Evolutionary conservation across 139 green algal genomes (phyloP).

Genomic region (Pseudopediastrum boryanum): DNA sequence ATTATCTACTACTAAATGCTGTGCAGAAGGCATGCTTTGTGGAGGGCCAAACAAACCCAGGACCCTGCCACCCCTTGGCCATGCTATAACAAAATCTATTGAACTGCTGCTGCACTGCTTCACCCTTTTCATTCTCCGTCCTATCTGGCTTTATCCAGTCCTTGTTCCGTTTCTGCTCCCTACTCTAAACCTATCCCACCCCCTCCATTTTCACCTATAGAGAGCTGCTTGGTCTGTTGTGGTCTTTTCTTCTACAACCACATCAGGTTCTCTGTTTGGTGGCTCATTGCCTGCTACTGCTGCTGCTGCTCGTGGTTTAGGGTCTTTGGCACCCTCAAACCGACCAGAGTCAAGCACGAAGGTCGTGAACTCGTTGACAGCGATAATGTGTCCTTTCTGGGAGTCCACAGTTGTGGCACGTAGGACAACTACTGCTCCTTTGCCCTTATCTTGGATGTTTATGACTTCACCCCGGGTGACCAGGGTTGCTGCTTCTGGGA

Average conservation of each 20-base stretch:
- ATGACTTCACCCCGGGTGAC: constrained; percentile 25
- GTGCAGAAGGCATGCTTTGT: too few species aligned
- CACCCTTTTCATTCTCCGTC: too few species aligned
- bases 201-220: constrained; percentile 24
- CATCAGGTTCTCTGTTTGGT: constrained; percentile 11
- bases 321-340: constrained; percentile 9
- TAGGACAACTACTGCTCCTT: constrained; percentile 24
- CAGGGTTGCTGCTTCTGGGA: constrained; percentile 25
- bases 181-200: not conserved
- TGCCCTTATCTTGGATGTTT: constrained; percentile 39
- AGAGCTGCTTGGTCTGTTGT: constrained; percentile 31
- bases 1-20: too few species aligned
- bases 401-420: constrained; percentile 4
- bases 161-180: not conserved
- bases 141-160: too few species aligned
- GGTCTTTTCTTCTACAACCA: constrained; percentile 1
- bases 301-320: constrained; percentile 7
- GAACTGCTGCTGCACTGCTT: too few species aligned
- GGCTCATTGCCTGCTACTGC: constrained; percentile 15
- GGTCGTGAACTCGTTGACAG: constrained; percentile 39
- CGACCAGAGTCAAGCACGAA: constrained; percentile 1
- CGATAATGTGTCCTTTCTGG: constrained; percentile 18
- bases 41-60: too few species aligned
- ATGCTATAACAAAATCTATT: too few species aligned
- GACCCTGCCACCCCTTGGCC: too few species aligned